Conservation (phyloP, 2,329 filamentous ascomycete species). For the Clathrospora elynae region DNA sequence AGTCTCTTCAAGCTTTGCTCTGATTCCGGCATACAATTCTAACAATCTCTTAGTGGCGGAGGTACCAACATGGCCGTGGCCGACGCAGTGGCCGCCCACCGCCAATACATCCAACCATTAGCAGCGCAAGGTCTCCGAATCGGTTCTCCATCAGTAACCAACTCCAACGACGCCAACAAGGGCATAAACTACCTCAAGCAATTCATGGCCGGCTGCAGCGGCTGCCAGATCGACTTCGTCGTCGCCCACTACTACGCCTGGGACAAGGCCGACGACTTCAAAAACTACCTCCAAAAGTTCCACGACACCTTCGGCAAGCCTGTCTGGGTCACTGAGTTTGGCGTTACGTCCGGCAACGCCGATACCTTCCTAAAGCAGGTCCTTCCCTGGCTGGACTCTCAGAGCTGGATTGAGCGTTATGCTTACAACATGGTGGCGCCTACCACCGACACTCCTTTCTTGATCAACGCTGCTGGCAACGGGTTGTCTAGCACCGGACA, state of each 20-base stretch:
- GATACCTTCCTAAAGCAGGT: constrained; percentile 39
- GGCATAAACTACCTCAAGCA: constrained; percentile 41
- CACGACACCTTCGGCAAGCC: constrained; percentile 35
- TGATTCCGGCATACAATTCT: neutral
- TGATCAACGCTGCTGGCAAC: constrained; percentile 26
- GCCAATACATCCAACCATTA: constrained; percentile 35
- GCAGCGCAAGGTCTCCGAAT: constrained; percentile 35
- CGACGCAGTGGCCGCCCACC: constrained; percentile 30
- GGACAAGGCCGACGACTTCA: constrained; percentile 41
- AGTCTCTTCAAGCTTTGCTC: constrained; percentile 15
- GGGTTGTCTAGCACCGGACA: constrained; percentile 29
- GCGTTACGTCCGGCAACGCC: constrained; percentile 30
- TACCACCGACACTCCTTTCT: constrained; percentile 20
- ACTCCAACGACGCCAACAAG: constrained; percentile 28
- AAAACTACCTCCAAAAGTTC: constrained; percentile 46
- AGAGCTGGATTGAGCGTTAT: constrained; percentile 43
- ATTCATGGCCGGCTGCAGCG: constrained; percentile 34
- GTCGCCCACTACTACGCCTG: constrained; percentile 47
- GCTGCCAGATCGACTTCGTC: constrained; percentile 45
- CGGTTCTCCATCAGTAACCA: constrained; percentile 46
- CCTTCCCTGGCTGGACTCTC: constrained; percentile 44
- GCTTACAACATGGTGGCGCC: constrained; percentile 40
- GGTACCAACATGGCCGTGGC: constrained; percentile 35
- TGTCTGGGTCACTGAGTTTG: constrained; percentile 49
- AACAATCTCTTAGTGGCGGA: constrained; percentile 24